A percentile compares a stretch with the other conserved stretches of the same genome.
phyloP scores from a whole-genome alignment of 2,329 filamentous ascomycete species.

The Zymoseptoria passerinii region DNA sequence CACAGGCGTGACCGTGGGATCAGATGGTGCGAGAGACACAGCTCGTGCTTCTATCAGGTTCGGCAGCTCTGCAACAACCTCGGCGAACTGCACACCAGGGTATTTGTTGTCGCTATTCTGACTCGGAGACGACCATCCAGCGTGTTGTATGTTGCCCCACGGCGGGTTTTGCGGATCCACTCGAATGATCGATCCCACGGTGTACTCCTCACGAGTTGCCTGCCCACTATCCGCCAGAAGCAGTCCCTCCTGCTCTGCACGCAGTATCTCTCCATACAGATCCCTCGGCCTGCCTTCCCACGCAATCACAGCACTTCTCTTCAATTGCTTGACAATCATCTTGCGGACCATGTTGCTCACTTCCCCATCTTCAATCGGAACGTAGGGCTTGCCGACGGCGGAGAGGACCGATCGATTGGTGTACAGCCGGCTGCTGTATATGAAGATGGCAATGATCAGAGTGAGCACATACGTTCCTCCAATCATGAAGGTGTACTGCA shows the following conservation, averaged over 20 bases:
- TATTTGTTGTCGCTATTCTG: slow-evolving; percentile 52
- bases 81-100: slow-evolving; percentile 72
- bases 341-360: slow-evolving; percentile 65
- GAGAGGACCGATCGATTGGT: slow-evolving; percentile 72
- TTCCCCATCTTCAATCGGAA: slow-evolving; percentile 79
- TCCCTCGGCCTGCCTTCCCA: slow-evolving; percentile 68
- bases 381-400: slow-evolving; percentile 76
- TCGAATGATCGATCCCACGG: slow-evolving; percentile 28
- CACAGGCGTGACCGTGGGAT: slow-evolving; percentile 40
- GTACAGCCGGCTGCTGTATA: slow-evolving; percentile 79
- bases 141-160: slow-evolving; percentile 80
- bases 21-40: slow-evolving; percentile 66
- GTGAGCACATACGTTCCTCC: slow-evolving; percentile 67
- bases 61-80: slow-evolving; percentile 74
- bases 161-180: slow-evolving; percentile 43
- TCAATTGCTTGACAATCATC: slow-evolving; percentile 64
- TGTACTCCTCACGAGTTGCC: slow-evolving; percentile 17
- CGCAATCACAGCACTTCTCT: slow-evolving; percentile 70
- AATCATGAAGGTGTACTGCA: slow-evolving; percentile 78
- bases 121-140: slow-evolving; percentile 78
- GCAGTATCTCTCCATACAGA: slow-evolving; percentile 29
- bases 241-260: slow-evolving; percentile 23
- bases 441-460: slow-evolving; percentile 58
- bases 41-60: slow-evolving; percentile 89
- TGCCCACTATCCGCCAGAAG: slow-evolving; percentile 16